A percentile compares a stretch with the other conserved stretches of the same genome.
phyloP scores from a whole-genome alignment of 768 basidiomycete species.

The Dioszegia crocea region DNA sequence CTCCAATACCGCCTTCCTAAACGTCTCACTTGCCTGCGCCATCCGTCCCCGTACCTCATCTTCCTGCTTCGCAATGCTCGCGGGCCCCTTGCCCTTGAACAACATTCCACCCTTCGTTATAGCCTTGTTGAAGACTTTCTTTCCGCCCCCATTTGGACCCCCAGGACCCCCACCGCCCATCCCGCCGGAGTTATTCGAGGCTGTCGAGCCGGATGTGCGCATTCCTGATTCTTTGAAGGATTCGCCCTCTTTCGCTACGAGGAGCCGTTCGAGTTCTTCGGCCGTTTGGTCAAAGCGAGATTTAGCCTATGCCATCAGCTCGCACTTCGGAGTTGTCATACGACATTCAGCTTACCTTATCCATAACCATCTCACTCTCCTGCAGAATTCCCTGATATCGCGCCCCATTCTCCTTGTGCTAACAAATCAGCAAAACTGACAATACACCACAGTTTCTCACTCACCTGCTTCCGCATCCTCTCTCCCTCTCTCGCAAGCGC shows the following conservation, averaged over 20 bases:
- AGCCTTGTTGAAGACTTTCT: slow-evolving; percentile 82
- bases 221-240: slow-evolving; percentile 68
- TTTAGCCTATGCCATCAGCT: slow-evolving; percentile 61
- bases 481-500: slow-evolving; percentile 86
- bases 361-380: slow-evolving; percentile 79
- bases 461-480: slow-evolving; percentile 81
- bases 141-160: slow-evolving; percentile 55
- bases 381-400: slow-evolving; percentile 82
- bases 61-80: slow-evolving; percentile 88
- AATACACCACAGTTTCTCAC: too few relatives aligned
- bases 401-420: slow-evolving; percentile 87
- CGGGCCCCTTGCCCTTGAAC: slow-evolving; percentile 87
- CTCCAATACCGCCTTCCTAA: slow-evolving; percentile 82
- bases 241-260: slow-evolving; percentile 94
- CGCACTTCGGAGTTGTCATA: too few relatives aligned
- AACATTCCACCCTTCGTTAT: slow-evolving; percentile 84
- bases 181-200: slow-evolving; percentile 55
- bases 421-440: too few relatives aligned
- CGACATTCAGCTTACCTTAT: slow-evolving; percentile 65
- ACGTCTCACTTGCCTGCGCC: slow-evolving; percentile 79
- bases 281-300: slow-evolving; percentile 77
- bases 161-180: not conserved
- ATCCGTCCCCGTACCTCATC: slow-evolving; percentile 86
- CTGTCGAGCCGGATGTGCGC: slow-evolving; percentile 29
- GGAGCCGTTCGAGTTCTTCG: slow-evolving; percentile 86